phyloP scores from a whole-genome alignment of 352 stramenopile species.

The Plasmopara viticola region DNA sequence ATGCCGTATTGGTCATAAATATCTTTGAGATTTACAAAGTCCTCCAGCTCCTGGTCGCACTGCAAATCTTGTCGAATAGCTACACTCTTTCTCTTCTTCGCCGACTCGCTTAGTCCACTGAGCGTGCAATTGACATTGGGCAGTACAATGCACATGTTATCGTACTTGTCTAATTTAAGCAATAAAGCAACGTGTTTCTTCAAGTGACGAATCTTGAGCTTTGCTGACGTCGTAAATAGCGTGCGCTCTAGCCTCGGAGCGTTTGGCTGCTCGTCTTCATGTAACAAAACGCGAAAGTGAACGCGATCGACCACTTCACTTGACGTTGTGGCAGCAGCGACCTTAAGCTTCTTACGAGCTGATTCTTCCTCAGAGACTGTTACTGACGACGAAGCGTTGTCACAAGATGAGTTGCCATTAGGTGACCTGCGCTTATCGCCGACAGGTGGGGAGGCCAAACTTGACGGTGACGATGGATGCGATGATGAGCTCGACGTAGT shows the following conservation, averaged over 20 bases:
- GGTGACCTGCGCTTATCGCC: conserved; percentile 31
- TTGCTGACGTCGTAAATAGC: conserved; percentile 53
- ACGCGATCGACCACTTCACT: conserved; percentile 27
- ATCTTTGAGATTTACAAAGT: conserved; percentile 64
- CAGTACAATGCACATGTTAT: conserved; percentile 58
- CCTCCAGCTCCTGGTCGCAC: conserved; percentile 68
- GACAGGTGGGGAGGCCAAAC: conserved; percentile 15
- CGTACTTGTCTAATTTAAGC: conserved; percentile 36
- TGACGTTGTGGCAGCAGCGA: conserved; percentile 2
- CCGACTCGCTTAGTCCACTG: conserved; percentile 34
- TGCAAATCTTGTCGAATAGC: conserved; percentile 56
- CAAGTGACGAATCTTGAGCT: conserved; percentile 65
- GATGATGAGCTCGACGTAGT: conserved; percentile 16
- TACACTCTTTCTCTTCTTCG: conserved; percentile 12
- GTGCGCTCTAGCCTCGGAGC: conserved; percentile 37
- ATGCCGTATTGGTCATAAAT: conserved; percentile 82
- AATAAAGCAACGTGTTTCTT: conserved; percentile 61
- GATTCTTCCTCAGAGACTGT: conserved; percentile 15
- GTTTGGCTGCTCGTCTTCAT: conserved; percentile 36
- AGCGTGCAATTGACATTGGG: conserved; percentile 41
- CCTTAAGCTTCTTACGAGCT: conserved; percentile 28
- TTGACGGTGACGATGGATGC: conserved; percentile 22
- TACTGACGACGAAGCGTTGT: conserved; percentile 9
- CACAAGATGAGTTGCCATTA: conserved; percentile 4
- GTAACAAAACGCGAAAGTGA: conserved; percentile 54